A percentile compares a stretch with the other conserved stretches of the same genome.
phyloP scores from a whole-genome alignment of 176 grass and related monocot genomes.

The Oryza nivara region DNA sequence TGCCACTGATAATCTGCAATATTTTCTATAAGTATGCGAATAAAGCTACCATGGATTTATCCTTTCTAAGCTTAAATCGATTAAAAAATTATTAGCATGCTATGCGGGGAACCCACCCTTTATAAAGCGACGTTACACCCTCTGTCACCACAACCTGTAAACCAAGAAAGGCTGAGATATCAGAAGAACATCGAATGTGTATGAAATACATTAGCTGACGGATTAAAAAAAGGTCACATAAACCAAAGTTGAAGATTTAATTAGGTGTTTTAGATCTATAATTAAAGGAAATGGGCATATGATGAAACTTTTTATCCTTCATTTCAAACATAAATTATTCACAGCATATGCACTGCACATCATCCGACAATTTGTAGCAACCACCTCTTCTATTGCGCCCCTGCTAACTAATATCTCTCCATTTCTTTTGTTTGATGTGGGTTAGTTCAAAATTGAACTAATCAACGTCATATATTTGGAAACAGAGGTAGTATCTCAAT shows the following conservation, averaged over 20 bases:
- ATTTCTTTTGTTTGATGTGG: no score
- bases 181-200: not conserved
- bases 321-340: constrained; percentile 13
- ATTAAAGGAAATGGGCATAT: not conserved
- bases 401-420: not conserved
- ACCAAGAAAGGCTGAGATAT: constrained; percentile 31
- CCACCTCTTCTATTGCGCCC: not conserved
- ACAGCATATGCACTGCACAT: not conserved
- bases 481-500: not conserved
- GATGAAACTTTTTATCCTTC: not conserved
- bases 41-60: constrained; percentile 1
- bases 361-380: not conserved
- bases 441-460: no score
- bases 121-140: constrained; percentile 81
- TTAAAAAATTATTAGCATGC: not conserved
- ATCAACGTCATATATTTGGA: no score
- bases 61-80: not conserved
- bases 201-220: constrained; percentile 15
- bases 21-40: constrained; percentile 8
- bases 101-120: constrained; percentile 52
- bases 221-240: not conserved
- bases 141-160: constrained; percentile 78
- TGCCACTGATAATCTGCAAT: constrained; percentile 13
- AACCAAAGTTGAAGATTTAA: not conserved
- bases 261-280: constrained; percentile 11